Percentiles rank a stretch among this genome's conserved stretches.
Evolutionary conservation across 2,329 filamentous ascomycete species (phyloP).

Genomic region (Fusarium annulatum): DNA sequence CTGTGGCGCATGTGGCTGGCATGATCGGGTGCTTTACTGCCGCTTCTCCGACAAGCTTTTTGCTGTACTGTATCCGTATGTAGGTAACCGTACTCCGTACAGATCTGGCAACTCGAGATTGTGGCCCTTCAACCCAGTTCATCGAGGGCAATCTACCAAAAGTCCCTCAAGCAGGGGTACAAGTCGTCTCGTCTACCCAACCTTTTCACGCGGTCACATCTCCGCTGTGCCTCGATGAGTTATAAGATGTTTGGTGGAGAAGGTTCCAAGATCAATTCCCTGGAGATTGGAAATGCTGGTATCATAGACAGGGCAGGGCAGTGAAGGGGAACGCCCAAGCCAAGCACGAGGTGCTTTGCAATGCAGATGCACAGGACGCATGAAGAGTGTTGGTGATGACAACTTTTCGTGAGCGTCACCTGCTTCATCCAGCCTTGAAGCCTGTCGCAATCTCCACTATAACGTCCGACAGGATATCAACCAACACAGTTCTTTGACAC

Average conservation of each 20-base stretch:
- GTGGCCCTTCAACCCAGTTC: conserved; percentile 11
- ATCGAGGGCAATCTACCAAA: conserved; percentile 23
- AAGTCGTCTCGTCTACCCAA: neutral
- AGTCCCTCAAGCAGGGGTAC: conserved; percentile 35
- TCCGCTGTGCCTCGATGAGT: conserved; percentile 31
- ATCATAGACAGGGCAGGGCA: conserved; percentile 7
- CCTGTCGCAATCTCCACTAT: conserved; percentile 25
- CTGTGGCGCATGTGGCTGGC: conserved; percentile 8
- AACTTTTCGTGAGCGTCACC: conserved; percentile 19
- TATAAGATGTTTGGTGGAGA: conserved; percentile 29
- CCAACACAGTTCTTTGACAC: conserved; percentile 32
- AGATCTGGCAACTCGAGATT: conserved; percentile 11
- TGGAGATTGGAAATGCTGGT: neutral
- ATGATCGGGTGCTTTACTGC: neutral
- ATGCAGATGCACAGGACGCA: conserved; percentile 26
- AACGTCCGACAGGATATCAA: conserved; percentile 22
- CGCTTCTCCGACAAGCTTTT: conserved; percentile 5
- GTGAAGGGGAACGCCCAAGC: neutral
- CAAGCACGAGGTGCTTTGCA: conserved; percentile 10
- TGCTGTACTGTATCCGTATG: neutral
- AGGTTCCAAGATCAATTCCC: conserved; percentile 7
- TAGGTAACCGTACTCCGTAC: neutral
- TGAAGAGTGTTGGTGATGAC: conserved; percentile 40
- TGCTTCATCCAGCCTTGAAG: conserved; percentile 36
- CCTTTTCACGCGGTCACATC: conserved; percentile 28